phyloP scores from a whole-genome alignment of 306 rosid genomes.

The Cucumis sativus region DNA sequence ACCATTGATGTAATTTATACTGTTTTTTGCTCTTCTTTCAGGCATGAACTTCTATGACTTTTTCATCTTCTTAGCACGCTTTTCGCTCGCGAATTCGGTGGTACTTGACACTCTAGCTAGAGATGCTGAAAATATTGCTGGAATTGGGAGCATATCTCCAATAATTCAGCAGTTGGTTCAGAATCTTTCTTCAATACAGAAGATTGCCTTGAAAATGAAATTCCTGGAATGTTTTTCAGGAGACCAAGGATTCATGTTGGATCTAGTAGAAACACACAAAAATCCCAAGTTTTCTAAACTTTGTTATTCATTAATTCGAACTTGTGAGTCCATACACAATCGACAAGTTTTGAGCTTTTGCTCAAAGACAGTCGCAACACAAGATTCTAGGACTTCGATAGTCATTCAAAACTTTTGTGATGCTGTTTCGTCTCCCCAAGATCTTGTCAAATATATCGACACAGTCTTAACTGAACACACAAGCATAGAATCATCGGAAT shows the following conservation, averaged over 20 bases:
- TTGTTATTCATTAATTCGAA: slow-evolving; percentile 29
- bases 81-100: slow-evolving; percentile 45
- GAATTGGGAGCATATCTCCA: slow-evolving; percentile 10
- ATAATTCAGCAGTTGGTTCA: slow-evolving; percentile 33
- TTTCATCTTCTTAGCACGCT: slow-evolving; percentile 41
- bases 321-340: slow-evolving; percentile 31
- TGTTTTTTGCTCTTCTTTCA: slow-evolving; percentile 23
- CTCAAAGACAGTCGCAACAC: slow-evolving; percentile 15
- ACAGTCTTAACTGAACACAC: slow-evolving; percentile 14
- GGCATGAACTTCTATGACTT: slow-evolving; percentile 88
- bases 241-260: slow-evolving; percentile 28
- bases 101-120: slow-evolving; percentile 26
- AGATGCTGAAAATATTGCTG: slow-evolving; percentile 12
- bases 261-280: slow-evolving; percentile 30
- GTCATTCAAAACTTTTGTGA: slow-evolving; percentile 25
- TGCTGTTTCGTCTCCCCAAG: slow-evolving; percentile 35
- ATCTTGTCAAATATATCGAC: slow-evolving; percentile 43
- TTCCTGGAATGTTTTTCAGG: slow-evolving; percentile 34
- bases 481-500: background rate
- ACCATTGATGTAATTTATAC: background rate
- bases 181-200: slow-evolving; percentile 43
- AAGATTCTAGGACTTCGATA: slow-evolving; percentile 23
- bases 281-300: slow-evolving; percentile 42
- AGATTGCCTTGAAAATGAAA: slow-evolving; percentile 33
- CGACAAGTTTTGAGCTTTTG: slow-evolving; percentile 14